Evolutionary conservation across 1,284 basidiomycete genomes (phyloP), one percentile per base, ranked within the genome.

Genomic region (Xerocomus nothofagi): DNA sequence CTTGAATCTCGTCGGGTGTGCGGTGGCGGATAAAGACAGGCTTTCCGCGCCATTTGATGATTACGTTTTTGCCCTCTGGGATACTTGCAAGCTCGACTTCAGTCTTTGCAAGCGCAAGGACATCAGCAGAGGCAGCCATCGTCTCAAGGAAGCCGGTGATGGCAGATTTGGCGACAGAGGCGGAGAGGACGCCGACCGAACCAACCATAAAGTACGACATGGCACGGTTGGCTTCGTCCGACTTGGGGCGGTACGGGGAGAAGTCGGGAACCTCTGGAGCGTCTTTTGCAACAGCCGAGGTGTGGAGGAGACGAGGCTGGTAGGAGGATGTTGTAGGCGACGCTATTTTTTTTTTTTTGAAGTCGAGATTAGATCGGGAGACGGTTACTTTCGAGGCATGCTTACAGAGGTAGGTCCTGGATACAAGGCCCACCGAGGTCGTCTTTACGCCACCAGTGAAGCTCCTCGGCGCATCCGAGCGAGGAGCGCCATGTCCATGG

Each of bases 1-100:
- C 97, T 57, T 93, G 84, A 62, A 99, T 93, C 79, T 99, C 97
- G 49, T 80, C 81, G 51, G 80, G 69, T 23, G 97, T 99, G 65
- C 97, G 86, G 79, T 99, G 96, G 62, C 97, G 87, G 71, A 99
- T 93, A 78, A 99, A 99, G 53, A 99, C 96, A 60, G 97, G 97
- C 82, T 99, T 99, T 71, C 96, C 97, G 70, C 96, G 91, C 97
- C 97, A 99, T 77, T 97, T 97, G 78, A 97, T 92, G 72, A 97
- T 88, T 62, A 92, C 91, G 70, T 93, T 94, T 84, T 96, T 95
- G 74, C 97, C 97, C 80, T 98, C 93, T 31, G 97, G 96, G 65
- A 99, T 99, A 56, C 76, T 78, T 52, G 76, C 76, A 63, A 99
- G 86, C 51, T 96, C 94, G 56, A 99, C 86, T 75, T 99, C 97